Evolutionary conservation across 23 red algal species (phyloP).

Genomic region (Gracilaria caudata): DNA sequence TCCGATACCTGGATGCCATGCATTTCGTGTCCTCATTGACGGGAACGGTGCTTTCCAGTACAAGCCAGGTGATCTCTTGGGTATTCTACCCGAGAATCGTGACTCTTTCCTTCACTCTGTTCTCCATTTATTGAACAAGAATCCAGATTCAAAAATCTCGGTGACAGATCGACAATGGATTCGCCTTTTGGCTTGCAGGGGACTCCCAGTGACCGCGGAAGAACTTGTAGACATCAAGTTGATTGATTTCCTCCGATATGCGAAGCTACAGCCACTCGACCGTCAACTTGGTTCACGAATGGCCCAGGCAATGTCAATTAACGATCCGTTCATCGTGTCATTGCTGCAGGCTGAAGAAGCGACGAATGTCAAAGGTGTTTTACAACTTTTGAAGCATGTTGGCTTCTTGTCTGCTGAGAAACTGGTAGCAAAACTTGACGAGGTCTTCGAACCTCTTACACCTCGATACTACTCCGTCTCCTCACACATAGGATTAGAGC

Average conservation of each 20-base stretch:
- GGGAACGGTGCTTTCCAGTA: slow-evolving; percentile 18
- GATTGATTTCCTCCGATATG: slow-evolving; percentile 16
- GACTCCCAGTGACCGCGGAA: background rate
- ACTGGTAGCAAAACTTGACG: background rate
- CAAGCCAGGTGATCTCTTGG: slow-evolving; percentile 28
- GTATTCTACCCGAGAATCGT: slow-evolving; percentile 16
- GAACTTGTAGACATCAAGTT: background rate
- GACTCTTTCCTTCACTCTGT: background rate
- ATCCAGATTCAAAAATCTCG: background rate
- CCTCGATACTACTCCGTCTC: slow-evolving; percentile 22
- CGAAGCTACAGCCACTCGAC: slow-evolving; percentile 38
- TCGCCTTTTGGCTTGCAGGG: slow-evolving; percentile 5
- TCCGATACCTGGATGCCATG: background rate
- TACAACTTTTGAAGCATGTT: background rate
- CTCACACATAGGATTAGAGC: background rate
- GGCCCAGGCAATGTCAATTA: background rate
- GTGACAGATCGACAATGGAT: slow-evolving; percentile 16
- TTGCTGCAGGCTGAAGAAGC: background rate
- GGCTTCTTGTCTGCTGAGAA: background rate
- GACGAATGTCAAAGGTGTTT: background rate
- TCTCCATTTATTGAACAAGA: background rate
- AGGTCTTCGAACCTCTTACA: background rate
- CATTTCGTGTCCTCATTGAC: background rate
- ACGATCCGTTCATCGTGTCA: background rate
- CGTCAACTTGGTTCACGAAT: slow-evolving; percentile 8